Evolutionary conservation across 805 yeast species (phyloP), one percentile per base, ranked within the genome.

Genomic region (Candida ipomoeae): DNA sequence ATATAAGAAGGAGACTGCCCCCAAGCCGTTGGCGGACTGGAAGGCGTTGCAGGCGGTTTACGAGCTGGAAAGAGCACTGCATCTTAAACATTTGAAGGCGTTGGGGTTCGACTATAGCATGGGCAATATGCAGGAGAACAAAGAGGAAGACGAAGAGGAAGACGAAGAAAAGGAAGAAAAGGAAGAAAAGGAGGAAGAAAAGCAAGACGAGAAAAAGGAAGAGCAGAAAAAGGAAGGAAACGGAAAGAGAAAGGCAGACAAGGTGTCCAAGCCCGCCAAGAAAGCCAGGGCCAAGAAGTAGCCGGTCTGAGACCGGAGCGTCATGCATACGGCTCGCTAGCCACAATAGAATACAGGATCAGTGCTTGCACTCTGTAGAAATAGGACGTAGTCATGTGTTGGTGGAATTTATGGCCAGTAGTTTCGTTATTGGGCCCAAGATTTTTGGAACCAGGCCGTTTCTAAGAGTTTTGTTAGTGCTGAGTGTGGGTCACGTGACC

Each of bases 11-110:
- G 74, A 80, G 57, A 87, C 84, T 60, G 74, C 74, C 49, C 79
- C 82, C 49, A 84, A 82, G 64, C 67, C 79, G n/a, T 66, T 69
- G 52, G 79, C 73, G 39, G 75, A 79, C 59, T 81, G 87, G 87
- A 73, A 76, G 40, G 69, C 71, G 55, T 69, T 85, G 53, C 74
- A 76, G 58, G 67, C 72, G 52, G 74, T 75, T 59, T 75, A 74
- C 51, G 72, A 75, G 48, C 61, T 62, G 26, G 67, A 71, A 46
- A 69, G 75, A 50, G 61, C 67, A 48, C 67, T 69, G 49, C 82
- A 81, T 65, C 73, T 74, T 51, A 69, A 71, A 38, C 70, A 75
- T 56, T 76, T 87, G 60, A 72, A 74, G 57, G 74, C 40, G 7
- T 55, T 50, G 15, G 60, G 60, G 11, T 56, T 56, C 37, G 49